phyloP scores from a whole-genome alignment of 176 grass and related monocot genomes.

The Elymus sibiricus region DNA sequence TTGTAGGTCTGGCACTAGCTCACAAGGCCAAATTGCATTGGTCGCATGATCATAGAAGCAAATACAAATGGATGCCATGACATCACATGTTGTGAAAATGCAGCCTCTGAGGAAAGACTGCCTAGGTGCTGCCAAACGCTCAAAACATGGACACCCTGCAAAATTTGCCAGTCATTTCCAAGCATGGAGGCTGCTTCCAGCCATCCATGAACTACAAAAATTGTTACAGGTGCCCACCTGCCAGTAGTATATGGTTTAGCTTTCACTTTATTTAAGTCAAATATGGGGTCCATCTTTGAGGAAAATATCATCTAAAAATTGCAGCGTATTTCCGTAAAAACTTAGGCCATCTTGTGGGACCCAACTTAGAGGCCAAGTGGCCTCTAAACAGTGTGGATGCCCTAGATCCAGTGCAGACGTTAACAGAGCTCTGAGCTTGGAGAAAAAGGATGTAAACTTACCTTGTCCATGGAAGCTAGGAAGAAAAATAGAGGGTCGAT shows the following conservation, averaged over 20 bases:
- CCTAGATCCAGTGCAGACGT: background rate
- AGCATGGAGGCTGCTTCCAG: background rate
- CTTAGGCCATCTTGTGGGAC: background rate
- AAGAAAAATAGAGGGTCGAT: conserved; percentile 89
- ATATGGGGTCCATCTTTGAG: background rate
- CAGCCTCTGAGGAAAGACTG: background rate
- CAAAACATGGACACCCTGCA: background rate
- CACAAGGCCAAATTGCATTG: background rate
- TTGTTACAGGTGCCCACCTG: background rate
- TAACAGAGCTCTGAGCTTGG: background rate
- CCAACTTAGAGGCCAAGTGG: background rate
- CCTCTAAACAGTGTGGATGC: background rate
- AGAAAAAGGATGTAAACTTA: conserved; percentile 25
- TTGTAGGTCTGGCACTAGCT: background rate
- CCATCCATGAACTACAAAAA: background rate
- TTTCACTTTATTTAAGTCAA: background rate
- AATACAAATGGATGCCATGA: background rate
- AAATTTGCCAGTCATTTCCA: background rate
- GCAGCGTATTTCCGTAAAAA: background rate
- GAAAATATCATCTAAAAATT: background rate
- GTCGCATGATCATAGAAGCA: background rate
- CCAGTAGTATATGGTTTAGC: background rate
- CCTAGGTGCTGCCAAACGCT: background rate
- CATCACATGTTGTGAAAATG: background rate
- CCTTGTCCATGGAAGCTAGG: conserved; percentile 56